Conservation (phyloP, 768 basidiomycete genomes). For the Mycena galopus region DNA sequence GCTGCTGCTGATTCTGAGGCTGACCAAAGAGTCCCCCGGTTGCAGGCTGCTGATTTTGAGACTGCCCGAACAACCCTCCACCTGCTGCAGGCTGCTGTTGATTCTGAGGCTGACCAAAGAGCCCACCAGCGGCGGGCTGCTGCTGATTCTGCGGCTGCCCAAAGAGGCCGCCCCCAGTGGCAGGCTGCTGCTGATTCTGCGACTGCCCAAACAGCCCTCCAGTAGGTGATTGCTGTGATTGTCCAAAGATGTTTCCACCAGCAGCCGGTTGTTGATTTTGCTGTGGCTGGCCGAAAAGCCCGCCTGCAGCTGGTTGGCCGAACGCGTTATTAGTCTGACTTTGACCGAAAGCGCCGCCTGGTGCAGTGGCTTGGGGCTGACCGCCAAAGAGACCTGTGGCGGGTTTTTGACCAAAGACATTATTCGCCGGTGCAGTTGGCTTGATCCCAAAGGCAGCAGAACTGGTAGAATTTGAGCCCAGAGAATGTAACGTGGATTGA, state of each 20-base stretch:
- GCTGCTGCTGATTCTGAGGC: constrained; percentile 47
- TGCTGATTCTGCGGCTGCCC: constrained; percentile 48
- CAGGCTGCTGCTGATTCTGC: constrained; percentile 37
- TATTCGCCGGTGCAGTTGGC: constrained; percentile 43
- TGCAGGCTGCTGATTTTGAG: constrained; percentile 38
- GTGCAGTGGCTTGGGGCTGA: constrained; percentile 39
- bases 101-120: constrained; percentile 50
- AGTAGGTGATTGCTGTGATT: constrained; percentile 39
- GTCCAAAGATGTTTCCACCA: constrained; percentile 55
- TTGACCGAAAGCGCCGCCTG: constrained; percentile 39
- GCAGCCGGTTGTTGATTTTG: constrained; percentile 43
- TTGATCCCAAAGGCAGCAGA: constrained; percentile 56
- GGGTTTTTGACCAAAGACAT: constrained; percentile 50
- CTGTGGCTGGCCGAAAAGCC: constrained; percentile 45
- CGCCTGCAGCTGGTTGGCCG: constrained; percentile 28
- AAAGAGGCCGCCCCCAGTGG: constrained; percentile 43
- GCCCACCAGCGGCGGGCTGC: constrained; percentile 37
- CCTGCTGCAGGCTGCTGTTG: constrained; percentile 42
- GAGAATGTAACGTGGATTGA: neutral
- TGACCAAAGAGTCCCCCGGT: constrained; percentile 48
- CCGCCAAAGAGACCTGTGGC: constrained; percentile 55
- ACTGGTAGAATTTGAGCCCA: neutral
- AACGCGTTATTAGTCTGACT: constrained; percentile 30
- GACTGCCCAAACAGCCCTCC: constrained; percentile 50
- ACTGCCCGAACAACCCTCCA: constrained; percentile 47